Evolutionary conservation across 73 alveolate genomes (phyloP), one percentile per base, ranked within the genome.

Genomic region (Diophrys sp.): DNA sequence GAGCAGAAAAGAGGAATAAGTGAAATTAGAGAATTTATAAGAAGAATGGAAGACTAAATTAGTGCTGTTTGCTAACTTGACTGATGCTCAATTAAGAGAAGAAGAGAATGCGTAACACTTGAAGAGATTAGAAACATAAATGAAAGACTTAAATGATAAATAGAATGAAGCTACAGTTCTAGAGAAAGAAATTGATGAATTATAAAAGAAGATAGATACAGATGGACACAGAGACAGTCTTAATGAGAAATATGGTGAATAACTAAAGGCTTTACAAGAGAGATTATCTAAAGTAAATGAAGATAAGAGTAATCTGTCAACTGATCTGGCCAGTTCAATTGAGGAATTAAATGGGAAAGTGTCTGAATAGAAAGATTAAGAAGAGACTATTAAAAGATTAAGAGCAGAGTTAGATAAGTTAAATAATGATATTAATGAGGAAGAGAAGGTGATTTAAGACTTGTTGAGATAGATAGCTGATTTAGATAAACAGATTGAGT

Each of bases 21-120:
- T 31, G 33, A 29, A 25, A 11, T 74, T 77, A 18, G 85, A 77
- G 31, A 67, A 67, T 26, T 18, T 44, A 71, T 70, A 77, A 27
- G 85, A 77, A 62, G 70, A 30, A 29, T 77, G 85, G 85, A n/a
- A 73, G 1, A 53, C 71, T 14, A 77, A 77, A 67, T 33, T 77
- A 23, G 30, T 25, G 54, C 33, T 67, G 31, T 77, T 77, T 78
- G 2, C 24, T 5, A 74, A 77, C 26, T 68, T 28, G 23, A 31
- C 73, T 66, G 71, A 33, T 31, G 71, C 70, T 23, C 26, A 26
- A 1, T 14, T 26, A 25, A 77, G 85, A 67, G 62, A 77, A 31
- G 75, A 68, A 2, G 75, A 68, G 29, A 68, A 68, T 24, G 55
- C 23, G 5, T 44, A 68, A 2, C 75, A 68, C 55, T 1, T 77